Evolutionary conservation across 306 rosid genomes (phyloP).

Genomic region (Rubus parviflorus): DNA sequence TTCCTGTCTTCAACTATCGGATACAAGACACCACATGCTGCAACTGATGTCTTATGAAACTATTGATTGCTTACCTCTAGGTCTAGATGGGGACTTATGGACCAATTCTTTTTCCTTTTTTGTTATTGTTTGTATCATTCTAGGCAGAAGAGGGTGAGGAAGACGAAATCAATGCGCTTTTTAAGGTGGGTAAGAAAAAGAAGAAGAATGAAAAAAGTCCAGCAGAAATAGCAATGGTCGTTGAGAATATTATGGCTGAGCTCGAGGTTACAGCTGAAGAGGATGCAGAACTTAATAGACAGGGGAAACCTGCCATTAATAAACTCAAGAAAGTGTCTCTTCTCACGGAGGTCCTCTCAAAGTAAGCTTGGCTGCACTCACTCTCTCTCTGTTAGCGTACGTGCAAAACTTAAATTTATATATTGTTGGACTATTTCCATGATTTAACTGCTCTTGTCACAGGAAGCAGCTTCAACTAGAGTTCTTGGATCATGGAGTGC

Average conservation of each 20-base stretch:
- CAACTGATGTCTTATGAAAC: background rate
- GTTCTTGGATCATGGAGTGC: constrained; percentile 88
- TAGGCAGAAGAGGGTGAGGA: constrained; percentile 96
- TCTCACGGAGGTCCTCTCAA: constrained; percentile 87
- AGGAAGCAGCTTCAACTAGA: constrained; percentile 94
- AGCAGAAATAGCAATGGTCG: constrained; percentile 83
- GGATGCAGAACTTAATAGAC: constrained; percentile 87
- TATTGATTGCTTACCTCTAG: background rate
- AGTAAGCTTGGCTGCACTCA: constrained; percentile 47
- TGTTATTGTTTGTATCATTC: constrained; percentile 24
- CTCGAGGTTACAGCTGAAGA: constrained; percentile 95
- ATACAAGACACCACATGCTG: background rate
- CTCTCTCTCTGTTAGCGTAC: background rate
- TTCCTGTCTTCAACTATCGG: background rate
- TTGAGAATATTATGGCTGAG: constrained; percentile 97
- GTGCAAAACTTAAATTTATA: constrained; percentile 7
- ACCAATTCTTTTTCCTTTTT: constrained; percentile 6
- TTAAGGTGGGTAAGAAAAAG: constrained; percentile 78
- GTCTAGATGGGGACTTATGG: background rate
- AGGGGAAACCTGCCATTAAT: constrained; percentile 84
- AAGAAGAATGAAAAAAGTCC: constrained; percentile 91
- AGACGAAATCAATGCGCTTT: constrained; percentile 70
- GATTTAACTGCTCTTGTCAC: constrained; percentile 16
- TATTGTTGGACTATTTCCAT: background rate
- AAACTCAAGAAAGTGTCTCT: constrained; percentile 85